Base-by-base conservation (phyloP, 148 eudicot genomes). In the Silene conica region DNA sequence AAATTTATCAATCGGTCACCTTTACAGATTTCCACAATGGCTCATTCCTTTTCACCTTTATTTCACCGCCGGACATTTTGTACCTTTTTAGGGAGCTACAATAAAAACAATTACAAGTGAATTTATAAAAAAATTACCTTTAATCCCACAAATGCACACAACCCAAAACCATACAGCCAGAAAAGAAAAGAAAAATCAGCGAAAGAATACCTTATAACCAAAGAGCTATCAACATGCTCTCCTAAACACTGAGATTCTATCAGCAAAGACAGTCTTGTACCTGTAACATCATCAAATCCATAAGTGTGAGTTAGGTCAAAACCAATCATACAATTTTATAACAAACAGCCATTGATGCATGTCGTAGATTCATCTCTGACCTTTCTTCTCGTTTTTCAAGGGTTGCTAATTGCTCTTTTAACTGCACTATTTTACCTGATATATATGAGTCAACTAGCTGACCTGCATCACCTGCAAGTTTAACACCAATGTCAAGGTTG, bases 141-240 rank as follows among this genome's bases (percentile, higher is more conserved):
- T 23, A 69, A 50, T 2, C 59, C 34, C 41, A 50, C 31, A 4
- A 4, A 45, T 48, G 18, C n/a, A 22, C 21, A 12, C 77, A 54
- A 38, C 34, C 7, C 13, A 22, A 69, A 59, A 64, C 45, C 50
- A 20, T 5, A 63, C 13, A 67, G 54, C 31, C 5, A 71, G 6
- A 1, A 56, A 25, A 20, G 31, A 28, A 19, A 26, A 61, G 67
- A 23, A 28, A 19, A 45, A 46, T 46, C n/a, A 18, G 46, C 1
- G 45, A 67, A 63, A 28, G n/a, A 20, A 54, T 71, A 96, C 99
- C 99, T 96, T 96, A 81, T 92, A 96, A 71, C 99, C 99, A 81
- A 96, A 96, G 62, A 96, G 92, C 75, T 96, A 97, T 83, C 99
- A 96, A 78, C 99, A 96, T 57, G 99, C 99, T 80, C 99, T 89